Evolutionary conservation across 2,329 filamentous ascomycete species (phyloP), one percentile per base, ranked within the genome.

Genomic region (Colletotrichum incanum): DNA sequence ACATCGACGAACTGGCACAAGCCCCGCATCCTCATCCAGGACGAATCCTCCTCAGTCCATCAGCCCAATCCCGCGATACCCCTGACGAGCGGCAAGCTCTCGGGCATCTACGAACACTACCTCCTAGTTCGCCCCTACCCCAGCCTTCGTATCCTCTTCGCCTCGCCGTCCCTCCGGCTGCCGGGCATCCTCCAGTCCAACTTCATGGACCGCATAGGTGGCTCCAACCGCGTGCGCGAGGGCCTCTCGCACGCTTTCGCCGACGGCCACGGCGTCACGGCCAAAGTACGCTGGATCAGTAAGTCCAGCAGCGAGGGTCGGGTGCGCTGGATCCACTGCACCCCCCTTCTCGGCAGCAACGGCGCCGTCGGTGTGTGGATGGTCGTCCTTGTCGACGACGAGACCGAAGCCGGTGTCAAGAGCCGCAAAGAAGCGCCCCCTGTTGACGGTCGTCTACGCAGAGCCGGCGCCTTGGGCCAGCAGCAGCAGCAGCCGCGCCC

Each of bases 321-420:
- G 23, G 87, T 88, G 60, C 87, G 92, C 54, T 95, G 93, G 93
- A 92, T 95, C 50, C 93, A 95, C 79, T 93, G 92, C 77, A 95
- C 93, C 28, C 93, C 93, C 3, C 82, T 95, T 4, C 81, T 93
- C 4, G 92, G 92, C 3, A 86, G 86, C 52, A 91, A 91, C 74
- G 91, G 91, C 1, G 84, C 88, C 4, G 89, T 95, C 0, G 93
- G 93, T 20, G 92, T 94, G 0, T 95, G 93, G 93, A 93, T 95
- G 91, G 86, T 94, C 7, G 87, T 94, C 0, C 85, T 95, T 18
- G 89, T 94, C 4, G 92, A 94, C 73, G 91, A 91, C 65, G 90
- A 93, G 56, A 76, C 79, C 11, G 70, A 79, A 11, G 28, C 62
- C 16, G 69, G 65, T 11, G 31, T 41, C 7, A 66, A 74, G 12